phyloP scores from a whole-genome alignment of 768 basidiomycete species.

The Agrocybe praecox region DNA sequence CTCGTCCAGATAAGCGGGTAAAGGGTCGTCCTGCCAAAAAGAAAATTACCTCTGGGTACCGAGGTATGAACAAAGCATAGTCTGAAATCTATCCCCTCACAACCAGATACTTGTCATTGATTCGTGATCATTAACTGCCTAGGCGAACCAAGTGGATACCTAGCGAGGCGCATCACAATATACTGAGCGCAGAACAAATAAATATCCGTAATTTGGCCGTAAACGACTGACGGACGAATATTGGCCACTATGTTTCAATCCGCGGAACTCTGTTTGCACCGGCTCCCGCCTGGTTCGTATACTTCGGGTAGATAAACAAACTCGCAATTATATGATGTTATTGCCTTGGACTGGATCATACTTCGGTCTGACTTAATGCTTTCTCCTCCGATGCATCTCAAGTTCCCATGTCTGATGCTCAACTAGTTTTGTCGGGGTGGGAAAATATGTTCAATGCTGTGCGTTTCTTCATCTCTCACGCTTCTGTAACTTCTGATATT shows the following conservation, averaged over 20 bases:
- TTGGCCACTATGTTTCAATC: neutral
- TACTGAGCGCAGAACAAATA: neutral
- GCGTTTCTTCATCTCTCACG: slow-evolving; percentile 11
- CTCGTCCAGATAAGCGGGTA: neutral
- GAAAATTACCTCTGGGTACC: neutral
- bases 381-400: slow-evolving; percentile 24
- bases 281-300: neutral
- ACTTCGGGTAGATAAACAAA: neutral
- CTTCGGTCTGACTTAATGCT: slow-evolving; percentile 25
- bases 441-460: slow-evolving; percentile 7
- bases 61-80: neutral
- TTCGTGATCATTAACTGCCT: neutral
- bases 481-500: slow-evolving; percentile 11
- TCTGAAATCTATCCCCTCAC: neutral
- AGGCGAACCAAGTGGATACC: neutral
- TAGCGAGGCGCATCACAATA: neutral
- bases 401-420: slow-evolving; percentile 7
- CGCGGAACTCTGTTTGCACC: neutral
- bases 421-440: slow-evolving; percentile 3
- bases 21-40: neutral
- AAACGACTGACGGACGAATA: neutral
- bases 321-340: neutral
- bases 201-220: neutral
- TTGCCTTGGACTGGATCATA: neutral
- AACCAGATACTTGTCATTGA: neutral